Percentiles rank a stretch among this genome's conserved stretches.
phyloP scores from a whole-genome alignment of 371 early-diverging fungal species.

The Mortierella sp. region DNA sequence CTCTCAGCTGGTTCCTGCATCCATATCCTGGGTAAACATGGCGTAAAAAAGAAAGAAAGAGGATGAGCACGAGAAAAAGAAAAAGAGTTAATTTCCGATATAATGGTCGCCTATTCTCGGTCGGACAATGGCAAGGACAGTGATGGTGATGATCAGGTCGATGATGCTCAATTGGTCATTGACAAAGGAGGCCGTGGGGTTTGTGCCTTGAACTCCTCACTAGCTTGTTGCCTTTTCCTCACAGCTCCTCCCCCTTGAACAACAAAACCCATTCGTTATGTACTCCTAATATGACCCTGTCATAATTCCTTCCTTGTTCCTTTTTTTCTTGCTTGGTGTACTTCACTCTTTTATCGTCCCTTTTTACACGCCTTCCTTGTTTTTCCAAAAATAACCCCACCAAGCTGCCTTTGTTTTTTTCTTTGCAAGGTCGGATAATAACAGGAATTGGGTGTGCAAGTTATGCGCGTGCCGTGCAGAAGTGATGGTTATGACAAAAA shows the following conservation, averaged over 20 bases:
- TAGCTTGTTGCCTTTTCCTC: not conserved
- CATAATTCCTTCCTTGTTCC: not conserved
- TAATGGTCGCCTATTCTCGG: not conserved
- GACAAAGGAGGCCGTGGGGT: too few species aligned
- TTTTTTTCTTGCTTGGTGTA: not conserved
- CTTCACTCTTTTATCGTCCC: not conserved
- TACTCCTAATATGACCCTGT: conserved; percentile 9
- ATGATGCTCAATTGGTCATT: too few species aligned
- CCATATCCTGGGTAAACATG: not conserved
- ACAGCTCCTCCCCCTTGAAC: not conserved
- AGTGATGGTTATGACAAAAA: not conserved
- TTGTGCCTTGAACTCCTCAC: too few species aligned
- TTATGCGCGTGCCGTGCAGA: not conserved
- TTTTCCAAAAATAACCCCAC: conserved; percentile 7
- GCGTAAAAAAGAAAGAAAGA: not conserved
- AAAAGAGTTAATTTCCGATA: conserved; percentile 9
- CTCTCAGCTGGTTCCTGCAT: conserved; percentile 2
- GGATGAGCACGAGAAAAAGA: not conserved
- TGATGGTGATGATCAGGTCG: not conserved
- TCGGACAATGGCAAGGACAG: not conserved
- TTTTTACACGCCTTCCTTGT: not conserved
- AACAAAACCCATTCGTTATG: not conserved
- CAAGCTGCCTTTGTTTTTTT: not conserved
- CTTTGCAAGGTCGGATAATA: conserved; percentile 2
- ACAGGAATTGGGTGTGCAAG: not conserved